Evolutionary conservation across 306 rosid genomes (phyloP), one percentile per base, ranked within the genome.

Genomic region (Casuarina cunninghamiana): DNA sequence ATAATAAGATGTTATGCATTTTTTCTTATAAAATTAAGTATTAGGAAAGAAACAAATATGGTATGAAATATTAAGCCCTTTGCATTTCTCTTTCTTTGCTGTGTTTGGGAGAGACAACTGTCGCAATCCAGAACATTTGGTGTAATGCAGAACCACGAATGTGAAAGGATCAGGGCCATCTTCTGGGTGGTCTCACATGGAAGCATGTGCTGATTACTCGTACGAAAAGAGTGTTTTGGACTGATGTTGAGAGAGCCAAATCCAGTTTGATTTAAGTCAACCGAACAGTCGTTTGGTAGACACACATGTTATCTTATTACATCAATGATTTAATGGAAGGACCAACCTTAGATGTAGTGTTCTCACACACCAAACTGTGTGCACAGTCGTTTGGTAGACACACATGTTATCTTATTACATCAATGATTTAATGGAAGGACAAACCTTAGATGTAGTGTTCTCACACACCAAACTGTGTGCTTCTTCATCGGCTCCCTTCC

Each of bases 141-240:
- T 78, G 1, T 10, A 12, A 37, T 54, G 3, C 62, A 57, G 19
- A 78, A 32, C 46, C 10, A 46, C 75, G 82, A 53, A 38, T 13
- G 17, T 2, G 53, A 63, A 45, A 17, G 26, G 77, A 88, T 82
- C 86, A 55, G 53, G 32, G 76, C 82, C 79, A 78, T 82, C 19
- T 74, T 49, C 76, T 48, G 55, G 77, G 75, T 58, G 85, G 79
- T 78, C 39, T 86, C 89, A 89, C 91, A 88, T 89, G 94, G 86
- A 77, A 88, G 91, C 94, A 86, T 82, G 93, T 88, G 91, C 79
- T 74, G 81, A 38, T 81, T 73, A 68, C 70, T 66, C 41, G 78
- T 73, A 66, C 80, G 87, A 83, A 89, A 86, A 75, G 77, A 84
- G 76, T 53, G 82, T 78, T 89, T 90, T 90, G 91, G 92, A 92